phyloP scores from a whole-genome alignment of 2,329 filamentous ascomycete species.

The Aspergillus sp. region DNA sequence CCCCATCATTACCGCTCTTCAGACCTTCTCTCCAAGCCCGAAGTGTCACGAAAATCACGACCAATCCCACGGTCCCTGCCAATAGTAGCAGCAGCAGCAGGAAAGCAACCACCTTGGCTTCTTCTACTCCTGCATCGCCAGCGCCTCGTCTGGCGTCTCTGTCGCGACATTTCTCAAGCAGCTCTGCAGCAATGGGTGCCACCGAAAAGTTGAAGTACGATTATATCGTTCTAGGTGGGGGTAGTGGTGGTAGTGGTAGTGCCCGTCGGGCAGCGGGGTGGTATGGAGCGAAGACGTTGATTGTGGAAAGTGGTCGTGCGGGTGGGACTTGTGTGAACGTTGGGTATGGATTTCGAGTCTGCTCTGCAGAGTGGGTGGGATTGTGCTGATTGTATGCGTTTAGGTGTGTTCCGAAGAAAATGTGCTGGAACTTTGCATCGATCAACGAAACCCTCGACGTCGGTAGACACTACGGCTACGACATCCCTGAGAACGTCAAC shows the following conservation, averaged over 20 bases:
- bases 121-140: slow-evolving; percentile 6
- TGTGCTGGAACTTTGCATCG: slow-evolving; percentile 46
- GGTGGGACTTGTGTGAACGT: slow-evolving; percentile 48
- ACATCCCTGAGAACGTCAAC: slow-evolving; percentile 35
- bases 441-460: slow-evolving; percentile 41
- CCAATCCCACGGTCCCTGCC: not conserved
- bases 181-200: slow-evolving; percentile 36
- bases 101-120: slow-evolving; percentile 22
- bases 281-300: slow-evolving; percentile 45
- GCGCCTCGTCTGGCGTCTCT: slow-evolving; percentile 32
- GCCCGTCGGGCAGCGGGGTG: slow-evolving; percentile 44
- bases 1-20: too few species aligned
- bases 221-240: slow-evolving; percentile 49
- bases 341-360: slow-evolving; percentile 31
- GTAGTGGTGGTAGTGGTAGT: slow-evolving; percentile 45
- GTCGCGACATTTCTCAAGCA: slow-evolving; percentile 34
- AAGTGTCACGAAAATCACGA: not conserved
- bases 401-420: slow-evolving; percentile 46
- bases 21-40: not conserved
- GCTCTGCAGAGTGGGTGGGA: not conserved
- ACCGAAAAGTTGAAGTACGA: slow-evolving; percentile 42
- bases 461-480: slow-evolving; percentile 42
- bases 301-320: slow-evolving; percentile 42
- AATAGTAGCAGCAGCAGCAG: not conserved
- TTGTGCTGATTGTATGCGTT: not conserved